Base-by-base conservation (phyloP, 306 rosid species). In the Dryas alaskensis region DNA sequence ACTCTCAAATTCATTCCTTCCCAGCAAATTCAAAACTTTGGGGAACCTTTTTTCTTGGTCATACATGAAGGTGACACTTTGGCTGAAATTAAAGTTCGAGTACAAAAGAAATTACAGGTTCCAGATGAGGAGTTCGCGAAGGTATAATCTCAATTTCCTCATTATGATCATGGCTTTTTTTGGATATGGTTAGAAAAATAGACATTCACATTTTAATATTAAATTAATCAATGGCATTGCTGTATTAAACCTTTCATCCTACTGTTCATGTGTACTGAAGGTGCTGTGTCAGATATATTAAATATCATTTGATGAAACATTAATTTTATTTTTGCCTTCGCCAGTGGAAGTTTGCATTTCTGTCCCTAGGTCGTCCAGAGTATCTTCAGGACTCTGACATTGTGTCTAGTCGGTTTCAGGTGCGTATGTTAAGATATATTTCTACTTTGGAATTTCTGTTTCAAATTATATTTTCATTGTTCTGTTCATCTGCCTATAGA, bases 291-390 rank as follows among this genome's bases (percentile, higher is more conserved):
- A 4, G 2, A 40, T 42, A 52, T 9, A 37, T 40, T 46, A 2
- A 5, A 40, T 31, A 4, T 4, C 39, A 14, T 10, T 69, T 52
- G 39, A 3, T 72, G 44, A 45, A 42, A 67, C 53, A 39, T 40
- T 60, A 70, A 5, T 10, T 48, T 46, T 67, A 3, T 81, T 40
- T 72, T 69, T 43, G 52, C 27, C 64, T 73, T 78, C 77, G 78
- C 64, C 89, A 92, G 98, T 92, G 92, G 98, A 92, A 87, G 77
- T 90, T 92, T 86, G 98, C 98, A 43, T 90, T 90, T 77, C 83
- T 92, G 66, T 90, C 96, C 3, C 81, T 90, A 37, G 98, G 98
- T 78, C 94, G 96, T 64, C 98, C 98, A 19, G 96, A 92, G 63
- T 92, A 92, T 75, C 98, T 92, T 59, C 92, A 84, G 76, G 98